These are phyloP conservation scores for Saccharum hybrid DNA, from an alignment of 202 grass and related monocot species.

Conservation along the genomic window DNA sequence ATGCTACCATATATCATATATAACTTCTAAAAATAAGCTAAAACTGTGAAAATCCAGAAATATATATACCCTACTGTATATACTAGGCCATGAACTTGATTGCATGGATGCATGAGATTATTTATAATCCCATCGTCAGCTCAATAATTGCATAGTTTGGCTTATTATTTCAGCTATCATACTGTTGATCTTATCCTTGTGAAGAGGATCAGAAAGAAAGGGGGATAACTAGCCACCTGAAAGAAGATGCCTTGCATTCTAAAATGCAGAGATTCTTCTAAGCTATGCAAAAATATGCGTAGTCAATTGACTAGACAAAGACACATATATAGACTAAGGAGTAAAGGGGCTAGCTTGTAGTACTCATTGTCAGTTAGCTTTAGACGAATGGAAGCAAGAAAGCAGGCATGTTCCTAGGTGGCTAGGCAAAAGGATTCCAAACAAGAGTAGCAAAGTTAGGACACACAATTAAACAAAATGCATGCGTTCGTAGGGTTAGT, in stretches of 20 bases:
- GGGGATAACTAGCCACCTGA: constrained; percentile 17
- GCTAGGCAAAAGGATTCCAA: constrained; percentile 31
- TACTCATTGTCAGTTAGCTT: constrained; percentile 16
- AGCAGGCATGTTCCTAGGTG: not conserved
- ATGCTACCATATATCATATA: too few relatives aligned
- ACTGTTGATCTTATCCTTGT: constrained; percentile 22
- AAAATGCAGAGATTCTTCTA: constrained; percentile 11
- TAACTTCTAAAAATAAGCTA: too few relatives aligned
- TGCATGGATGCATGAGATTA: too few relatives aligned
- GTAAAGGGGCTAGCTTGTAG: constrained; percentile 8
- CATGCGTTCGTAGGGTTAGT: not conserved
- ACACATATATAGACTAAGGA: not conserved
- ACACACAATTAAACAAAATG: not conserved
- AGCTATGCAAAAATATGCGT: not conserved
- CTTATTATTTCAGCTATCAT: not conserved
- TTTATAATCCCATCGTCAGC: too few relatives aligned
- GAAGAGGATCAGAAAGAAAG: not conserved
- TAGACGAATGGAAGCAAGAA: constrained; percentile 12
- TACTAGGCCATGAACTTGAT: too few relatives aligned
- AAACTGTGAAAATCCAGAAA: too few relatives aligned
- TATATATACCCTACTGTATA: too few relatives aligned
- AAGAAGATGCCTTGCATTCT: constrained; percentile 36
- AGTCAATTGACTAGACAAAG: constrained; percentile 29
- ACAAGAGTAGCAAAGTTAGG: constrained; percentile 3
- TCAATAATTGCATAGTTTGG: not conserved